These are phyloP conservation scores for Scleroderma bovista DNA, from an alignment of 768 basidiomycete genomes.

Conservation along the genomic window DNA sequence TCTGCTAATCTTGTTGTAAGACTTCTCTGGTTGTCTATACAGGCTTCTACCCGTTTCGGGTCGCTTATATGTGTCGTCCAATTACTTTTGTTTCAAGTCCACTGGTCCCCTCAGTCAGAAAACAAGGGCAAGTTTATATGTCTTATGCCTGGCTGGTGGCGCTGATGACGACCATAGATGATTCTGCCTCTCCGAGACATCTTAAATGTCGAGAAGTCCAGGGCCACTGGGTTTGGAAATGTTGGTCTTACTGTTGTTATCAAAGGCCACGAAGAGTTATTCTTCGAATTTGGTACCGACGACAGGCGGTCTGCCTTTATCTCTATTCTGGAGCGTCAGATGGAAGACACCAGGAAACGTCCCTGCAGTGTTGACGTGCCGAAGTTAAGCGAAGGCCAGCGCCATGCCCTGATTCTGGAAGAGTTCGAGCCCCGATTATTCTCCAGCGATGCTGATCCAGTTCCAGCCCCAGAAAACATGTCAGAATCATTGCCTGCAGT, in stretches of 20 bases:
- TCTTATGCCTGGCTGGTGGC: background rate
- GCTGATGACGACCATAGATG: conserved; percentile 56
- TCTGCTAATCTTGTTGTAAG: conserved; percentile 38
- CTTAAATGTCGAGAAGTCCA: conserved; percentile 75
- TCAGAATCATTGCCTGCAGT: conserved; percentile 77
- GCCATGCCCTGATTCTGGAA: conserved; percentile 76
- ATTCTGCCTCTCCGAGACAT: conserved; percentile 88
- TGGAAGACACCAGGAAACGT: conserved; percentile 63
- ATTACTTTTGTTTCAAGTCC: conserved; percentile 93
- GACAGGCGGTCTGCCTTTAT: conserved; percentile 80
- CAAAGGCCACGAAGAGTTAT: conserved; percentile 95
- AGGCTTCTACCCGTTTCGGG: conserved; percentile 87
- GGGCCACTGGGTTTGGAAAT: conserved; percentile 85
- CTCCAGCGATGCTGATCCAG: conserved; percentile 35
- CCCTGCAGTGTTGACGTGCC: conserved; percentile 39
- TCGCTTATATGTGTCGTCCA: conserved; percentile 84
- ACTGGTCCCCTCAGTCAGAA: conserved; percentile 71
- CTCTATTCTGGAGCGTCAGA: conserved; percentile 66
- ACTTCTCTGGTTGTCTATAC: conserved; percentile 87
- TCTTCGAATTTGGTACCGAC: conserved; percentile 86
- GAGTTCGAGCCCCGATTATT: conserved; percentile 62
- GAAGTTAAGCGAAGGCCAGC: conserved; percentile 47
- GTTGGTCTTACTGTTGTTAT: conserved; percentile 87
- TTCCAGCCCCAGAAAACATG: conserved; percentile 48
- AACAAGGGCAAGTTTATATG: conserved; percentile 63